phyloP scores from a whole-genome alignment of 2,329 filamentous ascomycete genomes.

The Zymoseptoria brevis region DNA sequence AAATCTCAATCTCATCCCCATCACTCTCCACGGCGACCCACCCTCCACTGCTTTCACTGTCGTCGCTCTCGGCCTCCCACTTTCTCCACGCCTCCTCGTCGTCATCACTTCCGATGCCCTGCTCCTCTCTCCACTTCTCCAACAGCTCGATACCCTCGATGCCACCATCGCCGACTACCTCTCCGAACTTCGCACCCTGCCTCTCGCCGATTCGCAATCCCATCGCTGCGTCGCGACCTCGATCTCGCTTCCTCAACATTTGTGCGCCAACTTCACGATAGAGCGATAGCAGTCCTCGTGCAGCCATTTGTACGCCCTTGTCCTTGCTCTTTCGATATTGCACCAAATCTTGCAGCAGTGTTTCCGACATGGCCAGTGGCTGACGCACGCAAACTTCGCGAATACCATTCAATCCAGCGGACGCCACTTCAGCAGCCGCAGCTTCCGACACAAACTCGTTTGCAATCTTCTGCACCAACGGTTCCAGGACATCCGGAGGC shows the following conservation, averaged over 20 bases:
- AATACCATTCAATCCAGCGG: slow-evolving; percentile 88
- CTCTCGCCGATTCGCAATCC: slow-evolving; percentile 67
- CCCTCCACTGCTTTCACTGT: slow-evolving; percentile 67
- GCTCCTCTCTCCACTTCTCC: slow-evolving; percentile 88
- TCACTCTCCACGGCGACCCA: slow-evolving; percentile 90
- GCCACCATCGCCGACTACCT: slow-evolving; percentile 62
- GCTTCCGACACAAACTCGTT: slow-evolving; percentile 98
- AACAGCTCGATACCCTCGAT: slow-evolving; percentile 91
- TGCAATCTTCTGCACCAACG: slow-evolving; percentile 86
- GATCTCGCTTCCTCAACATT: slow-evolving; percentile 78
- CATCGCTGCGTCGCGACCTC: slow-evolving; percentile 85
- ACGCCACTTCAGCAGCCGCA: slow-evolving; percentile 79
- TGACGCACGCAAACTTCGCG: slow-evolving; percentile 89
- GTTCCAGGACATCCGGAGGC: slow-evolving; percentile 85
- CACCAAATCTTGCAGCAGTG: slow-evolving; percentile 88
- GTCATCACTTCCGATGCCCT: slow-evolving; percentile 57
- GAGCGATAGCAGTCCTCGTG: slow-evolving; percentile 79
- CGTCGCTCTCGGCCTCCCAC: slow-evolving; percentile 55
- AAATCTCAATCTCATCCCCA: slow-evolving; percentile 64
- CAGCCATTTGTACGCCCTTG: slow-evolving; percentile 98
- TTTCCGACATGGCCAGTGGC: slow-evolving; percentile 92
- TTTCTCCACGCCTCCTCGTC: slow-evolving; percentile 49
- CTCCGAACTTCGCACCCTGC: slow-evolving; percentile 72
- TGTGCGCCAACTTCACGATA: slow-evolving; percentile 89
- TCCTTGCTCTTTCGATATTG: slow-evolving; percentile 97